phyloP scores from a whole-genome alignment of 805 yeast genomes.

The Candida pini region DNA sequence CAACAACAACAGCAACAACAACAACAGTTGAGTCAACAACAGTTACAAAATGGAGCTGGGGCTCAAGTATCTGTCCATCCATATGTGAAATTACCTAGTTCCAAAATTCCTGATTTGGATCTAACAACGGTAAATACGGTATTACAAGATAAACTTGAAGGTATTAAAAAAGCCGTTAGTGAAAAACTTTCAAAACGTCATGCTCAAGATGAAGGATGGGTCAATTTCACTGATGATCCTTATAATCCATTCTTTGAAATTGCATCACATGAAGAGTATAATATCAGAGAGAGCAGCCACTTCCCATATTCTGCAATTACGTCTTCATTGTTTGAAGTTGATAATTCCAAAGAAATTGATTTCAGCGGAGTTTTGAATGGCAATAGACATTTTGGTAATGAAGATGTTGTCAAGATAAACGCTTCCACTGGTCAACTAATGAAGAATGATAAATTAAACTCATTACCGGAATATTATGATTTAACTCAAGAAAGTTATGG shows the following conservation, averaged over 20 bases:
- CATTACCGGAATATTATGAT: constrained; percentile 41
- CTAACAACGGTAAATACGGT: constrained; percentile 76
- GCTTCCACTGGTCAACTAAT: constrained; percentile 47
- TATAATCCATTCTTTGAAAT: constrained; percentile 75
- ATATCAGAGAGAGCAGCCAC: constrained; percentile 49
- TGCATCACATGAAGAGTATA: constrained; percentile 41
- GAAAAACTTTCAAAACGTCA: constrained; percentile 74
- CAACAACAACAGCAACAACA: constrained; percentile 3
- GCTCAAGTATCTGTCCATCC: constrained; percentile 53
- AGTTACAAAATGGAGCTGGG: constrained; percentile 16
- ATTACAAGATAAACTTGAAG: constrained; percentile 66
- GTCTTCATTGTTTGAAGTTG: constrained; percentile 59
- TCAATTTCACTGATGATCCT: constrained; percentile 83
- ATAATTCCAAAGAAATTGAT: constrained; percentile 51
- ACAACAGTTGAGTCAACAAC: constrained; percentile 4
- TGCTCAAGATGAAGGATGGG: constrained; percentile 66
- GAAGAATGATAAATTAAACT: constrained; percentile 31
- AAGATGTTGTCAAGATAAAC: constrained; percentile 32
- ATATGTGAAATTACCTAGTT: constrained; percentile 80
- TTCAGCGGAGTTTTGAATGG: constrained; percentile 39
- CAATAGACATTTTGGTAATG: constrained; percentile 32
- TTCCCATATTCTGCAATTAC: constrained; percentile 79
- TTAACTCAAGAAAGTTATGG: constrained; percentile 22
- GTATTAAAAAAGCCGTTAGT: constrained; percentile 76
- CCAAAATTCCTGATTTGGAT: constrained; percentile 90